Evolutionary conservation across 495 filamentous ascomycete genomes (phyloP), one percentile per base, ranked within the genome.

Genomic region (Trichoderma reesei): DNA sequence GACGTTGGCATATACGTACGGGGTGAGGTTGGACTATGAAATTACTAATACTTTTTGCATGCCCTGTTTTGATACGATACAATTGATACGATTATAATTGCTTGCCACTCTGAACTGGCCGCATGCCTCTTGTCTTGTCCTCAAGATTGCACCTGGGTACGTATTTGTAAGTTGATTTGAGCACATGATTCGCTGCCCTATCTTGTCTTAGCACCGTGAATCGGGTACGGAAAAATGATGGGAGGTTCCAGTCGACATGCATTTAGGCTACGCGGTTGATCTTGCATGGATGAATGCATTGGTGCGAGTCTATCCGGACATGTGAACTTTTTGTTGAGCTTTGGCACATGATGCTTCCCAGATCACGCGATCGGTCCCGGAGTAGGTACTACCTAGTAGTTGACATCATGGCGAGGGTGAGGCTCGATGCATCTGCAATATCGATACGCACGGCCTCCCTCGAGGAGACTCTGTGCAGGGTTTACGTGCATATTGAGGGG

Each of bases 61-160:
- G 51, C 51, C 51, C 20, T 31, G 20, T 54, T 56, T 56, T 56
- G 51, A 56, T 56, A 56, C 51, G 51, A 56, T 33, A 56, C 18
- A 56, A 33, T 56, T 56, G 51, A 56, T 8, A 34, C 34, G 20
- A 56, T 33, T 56, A 16, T 16, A 56, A 26, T 31, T 56, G 14
- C 18, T 31, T 31, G 8, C 11, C 20, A 5, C 18, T 8, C 7
- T 48, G 16, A 8, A n/a, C n/a, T 5, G 9, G 9, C 14, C 44
- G 14, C 18, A 3, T 42, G 11, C 16, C 16, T 13, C 16, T 44
- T 44, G 14, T 44, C 41, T 42, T 11, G 16, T 44, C 6, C n/a
- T 44, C 1, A 14, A 16, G 1, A 41, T 41, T 41, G 1, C 13
- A 9, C 39, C 13, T 41, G 26, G 26, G 26, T 26, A n/a, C n/a